These are phyloP conservation scores for Byssoonygena ceratinophila DNA, from an alignment of 2,329 filamentous ascomycete genomes.

Conservation along the genomic window DNA sequence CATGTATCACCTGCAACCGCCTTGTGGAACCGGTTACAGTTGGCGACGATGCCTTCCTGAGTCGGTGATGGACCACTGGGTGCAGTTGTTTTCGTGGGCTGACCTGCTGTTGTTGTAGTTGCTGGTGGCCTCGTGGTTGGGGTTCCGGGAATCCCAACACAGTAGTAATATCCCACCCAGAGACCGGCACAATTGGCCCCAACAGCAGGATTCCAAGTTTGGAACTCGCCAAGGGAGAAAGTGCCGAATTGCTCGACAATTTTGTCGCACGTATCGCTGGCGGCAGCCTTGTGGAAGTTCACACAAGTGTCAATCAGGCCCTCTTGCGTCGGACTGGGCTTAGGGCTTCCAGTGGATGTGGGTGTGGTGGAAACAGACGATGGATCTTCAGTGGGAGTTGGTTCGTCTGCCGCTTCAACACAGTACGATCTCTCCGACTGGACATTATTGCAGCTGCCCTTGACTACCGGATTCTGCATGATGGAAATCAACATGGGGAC, in stretches of 20 bases:
- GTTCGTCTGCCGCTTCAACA: too few relatives aligned
- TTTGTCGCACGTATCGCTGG: conserved; percentile 19
- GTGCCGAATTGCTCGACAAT: conserved; percentile 18
- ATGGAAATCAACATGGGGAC: too few relatives aligned
- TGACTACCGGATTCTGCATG: too few relatives aligned
- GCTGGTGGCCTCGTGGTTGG: background rate
- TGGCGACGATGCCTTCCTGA: conserved; percentile 5
- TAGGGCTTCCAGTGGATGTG: background rate
- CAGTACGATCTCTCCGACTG: too few relatives aligned
- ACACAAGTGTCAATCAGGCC: background rate
- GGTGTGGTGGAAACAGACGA: background rate
- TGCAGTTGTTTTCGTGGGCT: background rate
- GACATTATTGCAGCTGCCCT: too few relatives aligned
- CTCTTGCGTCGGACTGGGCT: background rate
- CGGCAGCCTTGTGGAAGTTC: conserved; percentile 16
- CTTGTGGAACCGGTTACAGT: conserved; percentile 7
- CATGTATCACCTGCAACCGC: conserved; percentile 4
- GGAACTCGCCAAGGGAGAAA: background rate
- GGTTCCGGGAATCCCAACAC: conserved; percentile 16
- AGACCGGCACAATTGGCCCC: conserved; percentile 16
- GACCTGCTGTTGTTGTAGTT: background rate
- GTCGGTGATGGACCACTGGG: background rate
- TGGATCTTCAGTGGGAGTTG: too few relatives aligned
- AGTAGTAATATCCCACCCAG: conserved; percentile 20
- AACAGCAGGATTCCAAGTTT: background rate